These are phyloP conservation scores for Pichia sp. DNA, from an alignment of 1,139 yeast genomes.

Conservation along the genomic window DNA sequence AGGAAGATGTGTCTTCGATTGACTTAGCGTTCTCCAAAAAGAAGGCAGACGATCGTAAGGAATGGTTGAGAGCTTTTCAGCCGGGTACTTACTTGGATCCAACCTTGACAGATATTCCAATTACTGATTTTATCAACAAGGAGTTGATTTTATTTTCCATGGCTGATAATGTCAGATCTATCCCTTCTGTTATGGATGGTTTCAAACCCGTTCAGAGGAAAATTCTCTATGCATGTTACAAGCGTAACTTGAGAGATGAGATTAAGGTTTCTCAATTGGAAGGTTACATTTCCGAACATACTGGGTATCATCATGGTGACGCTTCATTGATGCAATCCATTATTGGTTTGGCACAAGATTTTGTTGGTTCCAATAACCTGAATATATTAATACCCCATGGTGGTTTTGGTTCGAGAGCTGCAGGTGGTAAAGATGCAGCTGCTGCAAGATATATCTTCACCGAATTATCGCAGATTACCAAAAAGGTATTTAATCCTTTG, in stretches of 20 bases:
- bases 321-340: conserved; percentile 83
- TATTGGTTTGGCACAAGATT: conserved; percentile 91
- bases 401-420: conserved; percentile 93
- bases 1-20: conserved; percentile 73
- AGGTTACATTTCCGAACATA: conserved; percentile 83
- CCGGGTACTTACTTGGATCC: conserved; percentile 96
- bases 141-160: conserved; percentile 91
- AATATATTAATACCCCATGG: conserved; percentile 88
- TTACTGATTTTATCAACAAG: conserved; percentile 89
- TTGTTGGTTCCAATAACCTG: conserved; percentile 87
- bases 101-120: conserved; percentile 71
- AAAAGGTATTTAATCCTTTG: conserved; percentile 68
- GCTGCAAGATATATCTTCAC: conserved; percentile 97
- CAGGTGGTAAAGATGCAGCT: conserved; percentile 98
- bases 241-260: conserved; percentile 71
- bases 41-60: conserved; percentile 96
- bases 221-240: conserved; percentile 83
- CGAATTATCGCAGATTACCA: conserved; percentile 71
- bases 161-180: conserved; percentile 95
- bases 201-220: conserved; percentile 97
- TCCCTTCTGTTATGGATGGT: conserved; percentile 93
- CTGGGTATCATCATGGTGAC: conserved; percentile 97
- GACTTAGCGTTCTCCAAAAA: conserved; percentile 94
- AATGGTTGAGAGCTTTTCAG: conserved; percentile 84
- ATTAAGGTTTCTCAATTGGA: conserved; percentile 89